Base-by-base conservation (phyloP, 306 rosid species). In the Lagenaria siceraria region DNA sequence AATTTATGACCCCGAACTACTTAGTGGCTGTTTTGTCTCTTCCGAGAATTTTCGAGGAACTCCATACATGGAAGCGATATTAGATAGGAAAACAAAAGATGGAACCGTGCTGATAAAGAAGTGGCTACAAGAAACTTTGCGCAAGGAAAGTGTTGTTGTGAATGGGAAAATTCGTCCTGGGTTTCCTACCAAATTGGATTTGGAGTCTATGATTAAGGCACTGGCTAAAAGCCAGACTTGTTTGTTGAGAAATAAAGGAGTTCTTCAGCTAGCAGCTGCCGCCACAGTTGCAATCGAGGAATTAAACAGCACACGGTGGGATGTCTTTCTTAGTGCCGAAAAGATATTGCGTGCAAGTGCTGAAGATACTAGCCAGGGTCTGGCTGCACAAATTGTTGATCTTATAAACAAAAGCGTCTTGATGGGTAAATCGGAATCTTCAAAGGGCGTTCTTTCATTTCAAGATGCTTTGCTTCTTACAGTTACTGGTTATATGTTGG, bases 91-190 rank as follows among this genome's bases (percentile, higher is more conserved):
- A 83, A 87, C 92, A 62, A 94, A 88, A 83, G 97, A 92, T 83
- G 96, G 96, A 68, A 62, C 87, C 75, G 33, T 92, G 64, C 83
- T 94, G 76, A 88, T 94, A 78, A 91, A 92, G 89, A 94, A 87
- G 87, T 94, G 97, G 98, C 88, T 92, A 74, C 95, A 89, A 86
- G 98, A 94, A 92, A 83, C 92, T 56, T 53, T 90, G 79, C 91
- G 84, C 72, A 75, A 72, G 77, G 97, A 92, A 80, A 94, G 84
- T 56, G 74, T 89, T 46, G 71, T 81, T 9, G 80, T 83, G 77
- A 89, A 88, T 83, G 86, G 89, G 73, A 94, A 88, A 82, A 79
- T 90, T 60, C 93, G 92, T 18, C 80, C 97, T 74, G 91, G 96
- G 48, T 42, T 78, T 78, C 92, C 83, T 71, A 83, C 93, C 76